Conservation (phyloP, 1,284 basidiomycete genomes). For the Ceratobasidium sp. region DNA sequence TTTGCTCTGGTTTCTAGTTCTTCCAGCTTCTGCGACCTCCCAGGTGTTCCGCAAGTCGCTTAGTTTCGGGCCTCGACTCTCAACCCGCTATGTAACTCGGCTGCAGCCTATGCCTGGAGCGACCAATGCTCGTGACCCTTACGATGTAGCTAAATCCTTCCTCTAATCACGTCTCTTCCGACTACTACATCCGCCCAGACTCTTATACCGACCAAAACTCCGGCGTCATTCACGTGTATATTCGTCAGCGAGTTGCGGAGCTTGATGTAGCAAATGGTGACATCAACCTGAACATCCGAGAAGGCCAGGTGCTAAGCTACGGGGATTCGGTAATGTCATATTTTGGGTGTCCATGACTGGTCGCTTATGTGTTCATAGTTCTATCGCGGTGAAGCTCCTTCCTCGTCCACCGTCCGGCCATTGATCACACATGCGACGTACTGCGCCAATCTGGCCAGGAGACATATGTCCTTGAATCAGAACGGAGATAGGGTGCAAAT, state of each 20-base stretch:
- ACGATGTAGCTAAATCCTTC: no score
- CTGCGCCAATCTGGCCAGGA: constrained; percentile 4
- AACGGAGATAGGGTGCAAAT: not conserved
- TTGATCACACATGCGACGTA: constrained; percentile 4
- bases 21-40: no score
- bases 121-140: no score
- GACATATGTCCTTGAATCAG: not conserved
- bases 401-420: no score
- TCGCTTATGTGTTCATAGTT: constrained; percentile 63
- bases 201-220: constrained; percentile 88
- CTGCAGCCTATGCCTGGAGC: no score
- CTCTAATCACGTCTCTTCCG: constrained; percentile 54
- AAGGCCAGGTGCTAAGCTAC: constrained; percentile 82
- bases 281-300: constrained; percentile 86
- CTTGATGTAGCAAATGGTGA: constrained; percentile 91
- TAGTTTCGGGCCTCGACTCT: no score
- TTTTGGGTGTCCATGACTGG: not conserved
- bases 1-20: no score
- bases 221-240: constrained; percentile 87
- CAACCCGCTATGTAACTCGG: no score
- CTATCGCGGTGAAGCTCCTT: constrained; percentile 69
- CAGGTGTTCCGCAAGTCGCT: no score
- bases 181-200: constrained; percentile 77
- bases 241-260: constrained; percentile 83
- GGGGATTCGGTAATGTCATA: constrained; percentile 77